Evolutionary conservation across 208 protist species (phyloP), one percentile per base, ranked within the genome.

Genomic region (Leptomonas pyrrhocoris): DNA sequence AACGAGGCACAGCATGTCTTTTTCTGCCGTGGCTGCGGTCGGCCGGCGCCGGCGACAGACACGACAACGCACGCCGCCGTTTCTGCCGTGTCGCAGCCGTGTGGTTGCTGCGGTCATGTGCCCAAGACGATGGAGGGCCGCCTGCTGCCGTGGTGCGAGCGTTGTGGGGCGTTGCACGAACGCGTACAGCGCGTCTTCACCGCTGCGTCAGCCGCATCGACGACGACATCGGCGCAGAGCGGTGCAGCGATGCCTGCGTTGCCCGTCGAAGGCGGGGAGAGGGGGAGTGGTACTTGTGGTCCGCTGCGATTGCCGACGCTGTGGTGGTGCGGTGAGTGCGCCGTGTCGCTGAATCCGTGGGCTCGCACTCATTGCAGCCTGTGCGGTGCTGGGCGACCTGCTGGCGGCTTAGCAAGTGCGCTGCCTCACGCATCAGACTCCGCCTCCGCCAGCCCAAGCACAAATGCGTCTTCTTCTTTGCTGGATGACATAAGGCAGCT

Each of bases 1-100:
- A 94, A 94, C 63, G 74, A 81, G 8, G 68, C 86, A 12, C 70
- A 75, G 34, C 84, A 92, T 55, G 49, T 77, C 16, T 92, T 91
- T 67, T 90, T 85, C 76, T 94, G 89, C 45, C 48, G 78, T 0
- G 25, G 28, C 31, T 86, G 83, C 46, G 61, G 65, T 30, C 45
- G 45, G 21, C 38, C 53, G 15, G 28, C 51, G 16, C 66, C 66
- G 1, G 8, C 63, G 11, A 57, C 62, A 0, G 58, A 65, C n/a
- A 57, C 27, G 31, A 25, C 30, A 51, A 31, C 21, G 68, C 31
- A 30, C 19, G 2, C 8, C 27, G 23, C 13, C 67, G 62, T 27
- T 62, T 64, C 40, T 15, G 53, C 23, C 21, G 40, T 6, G 7
- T 3, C 2, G 4, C 25, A 28, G 51, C 38, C 53, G 50, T 77